Evolutionary conservation across 2,329 filamentous ascomycete species (phyloP).

Genomic region (Scopulariopsis brevicaulis): DNA sequence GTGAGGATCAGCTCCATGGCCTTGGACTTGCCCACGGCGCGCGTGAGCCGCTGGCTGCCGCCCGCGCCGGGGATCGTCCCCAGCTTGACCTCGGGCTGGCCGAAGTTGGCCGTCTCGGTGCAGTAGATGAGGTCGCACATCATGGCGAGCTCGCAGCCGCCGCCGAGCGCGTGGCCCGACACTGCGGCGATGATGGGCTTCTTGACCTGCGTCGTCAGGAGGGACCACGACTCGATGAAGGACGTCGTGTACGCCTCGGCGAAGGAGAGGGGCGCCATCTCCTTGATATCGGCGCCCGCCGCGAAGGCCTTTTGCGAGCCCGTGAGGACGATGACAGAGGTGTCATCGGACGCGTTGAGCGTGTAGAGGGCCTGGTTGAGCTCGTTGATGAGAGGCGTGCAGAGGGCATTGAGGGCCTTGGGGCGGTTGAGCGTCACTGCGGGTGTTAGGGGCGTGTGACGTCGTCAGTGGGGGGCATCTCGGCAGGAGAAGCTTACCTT

Average conservation of each 20-base stretch:
- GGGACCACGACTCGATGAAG: conserved; percentile 94
- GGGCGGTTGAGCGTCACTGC: conserved; percentile 87
- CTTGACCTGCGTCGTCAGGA: conserved; percentile 72
- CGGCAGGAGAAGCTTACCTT: conserved; percentile 44
- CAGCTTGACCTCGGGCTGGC: conserved; percentile 94
- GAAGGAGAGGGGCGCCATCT: conserved; percentile 92
- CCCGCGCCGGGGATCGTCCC: conserved; percentile 88
- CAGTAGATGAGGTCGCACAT: conserved; percentile 97
- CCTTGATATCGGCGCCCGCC: conserved; percentile 95
- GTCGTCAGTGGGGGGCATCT: background rate
- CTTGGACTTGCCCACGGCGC: conserved; percentile 70
- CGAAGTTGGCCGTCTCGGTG: conserved; percentile 76
- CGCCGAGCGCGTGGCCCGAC: conserved; percentile 86
- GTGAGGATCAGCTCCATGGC: conserved; percentile 91
- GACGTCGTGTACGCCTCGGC: conserved; percentile 75
- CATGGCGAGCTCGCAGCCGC: conserved; percentile 92
- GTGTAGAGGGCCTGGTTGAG: conserved; percentile 67
- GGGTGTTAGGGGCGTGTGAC: background rate
- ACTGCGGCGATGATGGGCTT: conserved; percentile 93
- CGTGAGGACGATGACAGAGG: conserved; percentile 73
- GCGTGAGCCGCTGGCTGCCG: conserved; percentile 78
- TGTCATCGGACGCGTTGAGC: conserved; percentile 58
- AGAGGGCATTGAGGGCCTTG: conserved; percentile 90
- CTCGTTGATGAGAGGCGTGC: conserved; percentile 80
- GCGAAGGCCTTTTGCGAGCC: conserved; percentile 87